These are phyloP conservation scores for Anisodus acutangulus DNA, from an alignment of 257 asterid genomes.

Conservation along the genomic window DNA sequence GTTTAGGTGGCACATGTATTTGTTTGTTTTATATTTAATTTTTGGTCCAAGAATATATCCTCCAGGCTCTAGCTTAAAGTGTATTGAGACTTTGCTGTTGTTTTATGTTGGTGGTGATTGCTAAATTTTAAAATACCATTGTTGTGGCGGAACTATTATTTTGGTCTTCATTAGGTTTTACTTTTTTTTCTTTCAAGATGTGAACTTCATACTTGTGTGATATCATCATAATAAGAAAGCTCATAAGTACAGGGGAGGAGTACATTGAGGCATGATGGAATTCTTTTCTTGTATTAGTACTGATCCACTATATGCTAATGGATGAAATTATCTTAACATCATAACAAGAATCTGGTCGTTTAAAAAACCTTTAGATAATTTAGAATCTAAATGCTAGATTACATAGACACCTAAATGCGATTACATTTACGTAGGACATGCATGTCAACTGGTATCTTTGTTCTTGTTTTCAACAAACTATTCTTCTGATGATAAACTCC, in stretches of 20 bases:
- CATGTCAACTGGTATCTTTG: not conserved
- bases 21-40: not conserved
- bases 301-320: not conserved
- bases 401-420: not conserved
- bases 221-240: slow-evolving; percentile 7
- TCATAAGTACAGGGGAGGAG: not conserved
- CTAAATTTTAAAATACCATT: not conserved
- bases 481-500: not conserved
- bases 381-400: not conserved
- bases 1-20: not conserved
- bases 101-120: slow-evolving; percentile 1
- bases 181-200: not conserved
- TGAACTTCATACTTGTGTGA: not conserved
- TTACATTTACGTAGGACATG: not conserved
- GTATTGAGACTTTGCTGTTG: not conserved
- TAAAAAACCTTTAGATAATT: not conserved
- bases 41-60: slow-evolving; percentile 4
- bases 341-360: not conserved
- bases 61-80: not conserved
- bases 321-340: not conserved
- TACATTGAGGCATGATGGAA: not conserved
- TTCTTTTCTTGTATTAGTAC: not conserved
- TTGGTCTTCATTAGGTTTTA: not conserved
- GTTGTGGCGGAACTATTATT: not conserved
- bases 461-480: not conserved